A percentile compares a stretch with the other conserved stretches of the same genome.
phyloP scores from a whole-genome alignment of 1,284 basidiomycete genomes.

The Xerocomus minutiporus region DNA sequence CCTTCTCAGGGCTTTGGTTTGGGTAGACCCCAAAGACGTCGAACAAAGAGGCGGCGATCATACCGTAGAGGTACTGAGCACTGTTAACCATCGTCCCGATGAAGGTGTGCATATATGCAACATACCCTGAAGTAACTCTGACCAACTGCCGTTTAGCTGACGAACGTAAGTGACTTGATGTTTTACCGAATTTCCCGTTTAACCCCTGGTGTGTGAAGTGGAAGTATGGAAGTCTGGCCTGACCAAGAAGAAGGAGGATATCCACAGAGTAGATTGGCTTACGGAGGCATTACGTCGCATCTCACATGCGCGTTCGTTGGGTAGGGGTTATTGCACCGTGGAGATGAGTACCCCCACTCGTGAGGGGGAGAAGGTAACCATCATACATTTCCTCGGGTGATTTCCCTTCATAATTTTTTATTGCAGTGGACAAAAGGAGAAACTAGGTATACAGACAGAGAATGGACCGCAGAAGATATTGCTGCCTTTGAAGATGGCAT shows the following conservation, averaged over 20 bases:
- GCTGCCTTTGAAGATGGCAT: slow-evolving; percentile 76
- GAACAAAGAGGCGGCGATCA: slow-evolving; percentile 71
- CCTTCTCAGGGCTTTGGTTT: slow-evolving; percentile 34
- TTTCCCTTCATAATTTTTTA: background rate
- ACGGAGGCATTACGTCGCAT: slow-evolving; percentile 67
- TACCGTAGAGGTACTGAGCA: slow-evolving; percentile 68
- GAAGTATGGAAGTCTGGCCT: slow-evolving; percentile 55
- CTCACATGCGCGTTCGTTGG: slow-evolving; percentile 56
- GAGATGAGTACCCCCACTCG: slow-evolving; percentile 58
- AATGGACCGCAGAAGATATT: slow-evolving; percentile 69
- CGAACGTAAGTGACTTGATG: slow-evolving; percentile 26
- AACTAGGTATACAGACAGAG: slow-evolving; percentile 60
- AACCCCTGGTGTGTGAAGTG: slow-evolving; percentile 40
- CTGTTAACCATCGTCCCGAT: slow-evolving; percentile 56
- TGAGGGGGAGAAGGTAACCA: slow-evolving; percentile 52
- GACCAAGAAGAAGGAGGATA: slow-evolving; percentile 45
- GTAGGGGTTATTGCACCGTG: slow-evolving; percentile 52
- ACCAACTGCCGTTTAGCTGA: slow-evolving; percentile 18
- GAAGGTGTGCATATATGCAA: slow-evolving; percentile 49
- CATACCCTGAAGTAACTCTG: slow-evolving; percentile 14
- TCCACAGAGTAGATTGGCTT: slow-evolving; percentile 69
- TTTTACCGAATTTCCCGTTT: background rate
- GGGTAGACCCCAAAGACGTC: slow-evolving; percentile 31
- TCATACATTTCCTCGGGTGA: slow-evolving; percentile 1
- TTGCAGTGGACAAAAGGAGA: slow-evolving; percentile 71